Percentiles rank a stretch among this genome's conserved stretches.
Conservation (phyloP, 1,284 basidiomycete genomes). For the Apiotrichum siamense region DNA sequence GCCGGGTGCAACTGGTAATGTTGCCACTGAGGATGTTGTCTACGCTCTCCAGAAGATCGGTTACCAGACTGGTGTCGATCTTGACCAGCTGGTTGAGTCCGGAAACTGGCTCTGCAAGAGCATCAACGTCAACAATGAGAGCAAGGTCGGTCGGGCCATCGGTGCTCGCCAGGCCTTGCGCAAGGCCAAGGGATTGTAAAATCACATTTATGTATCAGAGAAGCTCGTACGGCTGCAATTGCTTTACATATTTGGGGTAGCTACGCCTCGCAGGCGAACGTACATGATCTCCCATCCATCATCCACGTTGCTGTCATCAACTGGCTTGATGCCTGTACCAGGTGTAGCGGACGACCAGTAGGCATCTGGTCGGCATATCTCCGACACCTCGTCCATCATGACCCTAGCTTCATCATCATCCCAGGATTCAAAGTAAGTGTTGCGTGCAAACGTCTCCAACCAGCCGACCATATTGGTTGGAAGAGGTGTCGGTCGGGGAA, state of each 20-base stretch:
- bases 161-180: constrained; percentile 49
- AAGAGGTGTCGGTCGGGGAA: constrained; percentile 64
- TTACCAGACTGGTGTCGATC: constrained; percentile 62
- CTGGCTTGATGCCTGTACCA: constrained; percentile 18
- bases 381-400: constrained; percentile 62
- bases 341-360: constrained; percentile 40
- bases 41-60: constrained; percentile 69
- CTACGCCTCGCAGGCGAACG: constrained; percentile 58
- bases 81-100: constrained; percentile 63
- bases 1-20: constrained; percentile 89
- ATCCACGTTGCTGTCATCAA: constrained; percentile 13
- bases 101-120: constrained; percentile 73
- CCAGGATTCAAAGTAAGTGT: constrained; percentile 55
- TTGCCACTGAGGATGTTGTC: constrained; percentile 82
- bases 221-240: background rate
- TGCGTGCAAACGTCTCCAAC: constrained; percentile 62
- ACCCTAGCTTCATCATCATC: constrained; percentile 54
- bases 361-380: constrained; percentile 57
- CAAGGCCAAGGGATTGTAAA: constrained; percentile 9
- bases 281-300: constrained; percentile 69
- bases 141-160: constrained; percentile 73
- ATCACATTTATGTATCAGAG: background rate
- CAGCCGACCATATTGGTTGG: constrained; percentile 59
- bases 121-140: constrained; percentile 64
- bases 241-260: constrained; percentile 11